Base-by-base conservation (phyloP, 495 filamentous ascomycete species). In the Neurospora discreta region DNA sequence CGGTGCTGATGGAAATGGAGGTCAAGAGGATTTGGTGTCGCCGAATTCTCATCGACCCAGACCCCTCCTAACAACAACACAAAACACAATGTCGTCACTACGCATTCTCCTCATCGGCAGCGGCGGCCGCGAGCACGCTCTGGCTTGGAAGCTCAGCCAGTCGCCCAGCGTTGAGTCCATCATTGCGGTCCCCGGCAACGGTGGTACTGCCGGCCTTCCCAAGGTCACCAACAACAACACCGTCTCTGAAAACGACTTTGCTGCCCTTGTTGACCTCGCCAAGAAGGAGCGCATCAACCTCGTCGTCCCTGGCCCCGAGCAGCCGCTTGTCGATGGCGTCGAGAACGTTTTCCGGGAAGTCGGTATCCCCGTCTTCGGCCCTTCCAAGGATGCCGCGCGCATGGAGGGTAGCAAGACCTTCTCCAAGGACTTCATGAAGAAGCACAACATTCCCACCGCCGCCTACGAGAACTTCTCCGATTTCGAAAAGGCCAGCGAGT, bases 341-440 rank as follows among this genome's bases (percentile, higher is more conserved):
- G 90, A 91, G 73, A 90, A 88, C 73, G 91, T 90, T 82, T 98
- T 99, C 84, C 84, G 89, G 78, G 86, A 82, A 85, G 91, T 88
- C 65, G 89, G 89, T 20, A 93, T 98, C 75, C 85, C 88, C 76
- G 91, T 89, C 82, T 99, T 97, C 76, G 95, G 95, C 16, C 95
- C 95, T 3, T 91, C 90, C 68, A 89, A 92, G 84, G 87, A 86
- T 43, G 96, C 95, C 44, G 95, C 96, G 39, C 87, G 87, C 70
- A 91, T 99, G 90, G 95, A 99, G 81, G 95, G 95, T 70, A 94
- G 91, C 79, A 98, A 99, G 85, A 91, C 94, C 16, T 98, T 96
- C 82, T 92, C 93, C 39, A 99, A 99, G 81, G 95, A 99, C 81
- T 99, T 99, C 80, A 99, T 99, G 96, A 88, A 92, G 80, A 88